Percentiles rank a stretch among this genome's conserved stretches.
phyloP scores from a whole-genome alignment of 164 flowering plant genomes.

The Vitis riparia region DNA sequence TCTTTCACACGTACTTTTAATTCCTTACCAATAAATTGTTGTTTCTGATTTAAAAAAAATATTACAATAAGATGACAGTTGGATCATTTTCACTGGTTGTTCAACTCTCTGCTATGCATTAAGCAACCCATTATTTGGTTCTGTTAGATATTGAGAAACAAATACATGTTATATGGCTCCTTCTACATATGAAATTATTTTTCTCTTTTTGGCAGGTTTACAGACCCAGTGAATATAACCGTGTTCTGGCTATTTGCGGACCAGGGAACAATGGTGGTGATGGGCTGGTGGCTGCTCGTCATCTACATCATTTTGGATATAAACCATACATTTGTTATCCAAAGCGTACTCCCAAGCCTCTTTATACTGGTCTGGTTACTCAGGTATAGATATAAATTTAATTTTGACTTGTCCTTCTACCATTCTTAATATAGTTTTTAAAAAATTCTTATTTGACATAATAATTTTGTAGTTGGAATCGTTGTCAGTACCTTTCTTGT shows the following conservation, averaged over 20 bases:
- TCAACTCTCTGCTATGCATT: too few species aligned
- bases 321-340: slow-evolving; percentile 82
- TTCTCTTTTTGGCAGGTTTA: slow-evolving; percentile 54
- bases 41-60: too few species aligned
- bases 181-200: background rate
- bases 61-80: too few species aligned
- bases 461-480: slow-evolving; percentile 79
- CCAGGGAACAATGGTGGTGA: slow-evolving; percentile 99
- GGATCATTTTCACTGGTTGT: too few species aligned
- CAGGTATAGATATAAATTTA: slow-evolving; percentile 49
- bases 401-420: slow-evolving; percentile 6
- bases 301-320: slow-evolving; percentile 93
- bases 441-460: slow-evolving; percentile 19
- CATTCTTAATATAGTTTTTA: background rate
- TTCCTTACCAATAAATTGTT: too few species aligned
- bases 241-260: slow-evolving; percentile 88
- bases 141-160: background rate
- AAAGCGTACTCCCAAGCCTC: slow-evolving; percentile 79
- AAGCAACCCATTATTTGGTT: too few species aligned
- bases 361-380: slow-evolving; percentile 80
- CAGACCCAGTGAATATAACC: slow-evolving; percentile 57
- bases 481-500: slow-evolving; percentile 72
- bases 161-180: background rate
- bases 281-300: slow-evolving; percentile 97
- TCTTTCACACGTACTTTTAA: too few species aligned